phyloP scores from a whole-genome alignment of 306 rosid species.

The Sicyos baderoa region DNA sequence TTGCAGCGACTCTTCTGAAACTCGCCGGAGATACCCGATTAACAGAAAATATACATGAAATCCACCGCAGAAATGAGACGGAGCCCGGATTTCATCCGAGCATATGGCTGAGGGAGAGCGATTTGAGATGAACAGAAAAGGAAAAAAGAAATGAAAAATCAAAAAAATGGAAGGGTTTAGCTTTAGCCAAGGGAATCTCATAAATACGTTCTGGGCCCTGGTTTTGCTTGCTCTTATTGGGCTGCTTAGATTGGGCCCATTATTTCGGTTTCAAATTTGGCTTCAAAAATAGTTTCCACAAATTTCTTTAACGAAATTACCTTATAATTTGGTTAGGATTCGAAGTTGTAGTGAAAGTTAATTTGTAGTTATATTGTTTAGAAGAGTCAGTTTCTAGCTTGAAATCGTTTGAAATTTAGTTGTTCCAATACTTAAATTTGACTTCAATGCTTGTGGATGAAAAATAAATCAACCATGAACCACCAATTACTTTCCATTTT shows the following conservation, averaged over 20 bases:
- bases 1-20: neutral
- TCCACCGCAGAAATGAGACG: neutral
- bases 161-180: conserved; percentile 5
- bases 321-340: too few relatives aligned
- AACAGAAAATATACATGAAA: neutral
- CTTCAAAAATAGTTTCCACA: too few relatives aligned
- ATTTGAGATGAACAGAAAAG: neutral
- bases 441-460: too few relatives aligned
- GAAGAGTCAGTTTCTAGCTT: too few relatives aligned
- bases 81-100: conserved; percentile 5
- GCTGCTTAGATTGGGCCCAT: neutral
- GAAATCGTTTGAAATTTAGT: too few relatives aligned
- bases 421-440: too few relatives aligned
- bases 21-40: neutral
- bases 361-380: too few relatives aligned
- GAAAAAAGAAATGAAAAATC: neutral
- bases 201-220: conserved; percentile 3
- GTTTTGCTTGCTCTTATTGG: neutral
- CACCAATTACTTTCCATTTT: too few relatives aligned
- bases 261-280: neutral
- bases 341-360: too few relatives aligned
- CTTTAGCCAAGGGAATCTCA: conserved; percentile 2
- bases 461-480: too few relatives aligned
- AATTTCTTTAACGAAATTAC: too few relatives aligned
- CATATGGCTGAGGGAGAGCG: neutral